phyloP scores from a whole-genome alignment of 306 rosid species.

The Cucurbita moschata region DNA sequence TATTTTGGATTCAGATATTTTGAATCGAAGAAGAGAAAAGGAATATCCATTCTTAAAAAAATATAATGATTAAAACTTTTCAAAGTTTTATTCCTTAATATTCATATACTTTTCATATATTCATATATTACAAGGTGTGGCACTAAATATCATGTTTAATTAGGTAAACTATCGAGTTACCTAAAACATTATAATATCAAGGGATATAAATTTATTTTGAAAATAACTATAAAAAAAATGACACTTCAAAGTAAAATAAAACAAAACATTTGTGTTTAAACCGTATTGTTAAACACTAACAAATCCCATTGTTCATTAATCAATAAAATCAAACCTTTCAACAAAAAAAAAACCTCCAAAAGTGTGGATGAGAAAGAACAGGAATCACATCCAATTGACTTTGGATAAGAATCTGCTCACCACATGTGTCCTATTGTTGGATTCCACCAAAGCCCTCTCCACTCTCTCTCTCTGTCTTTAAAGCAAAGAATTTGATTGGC shows the following conservation, averaged over 20 bases:
- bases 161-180: neutral
- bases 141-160: neutral
- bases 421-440: neutral
- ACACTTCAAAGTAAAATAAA: too few relatives aligned
- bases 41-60: neutral
- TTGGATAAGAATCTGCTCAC: slow-evolving; percentile 1
- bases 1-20: neutral
- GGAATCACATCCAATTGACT: neutral
- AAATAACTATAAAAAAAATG: too few relatives aligned
- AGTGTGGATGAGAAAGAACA: neutral
- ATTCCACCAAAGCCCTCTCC: neutral
- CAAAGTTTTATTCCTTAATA: neutral
- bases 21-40: neutral
- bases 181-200: too few relatives aligned
- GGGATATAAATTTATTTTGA: too few relatives aligned
- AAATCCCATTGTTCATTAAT: neutral
- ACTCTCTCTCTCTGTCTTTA: neutral
- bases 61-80: neutral
- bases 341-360: neutral
- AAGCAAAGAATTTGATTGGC: neutral
- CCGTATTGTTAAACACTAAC: neutral
- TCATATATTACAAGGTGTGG: neutral
- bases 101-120: neutral
- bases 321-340: neutral
- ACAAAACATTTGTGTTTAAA: too few relatives aligned